Evolutionary conservation across 495 filamentous ascomycete species (phyloP), one percentile per base, ranked within the genome.

Genomic region (Penicillium fimorum): DNA sequence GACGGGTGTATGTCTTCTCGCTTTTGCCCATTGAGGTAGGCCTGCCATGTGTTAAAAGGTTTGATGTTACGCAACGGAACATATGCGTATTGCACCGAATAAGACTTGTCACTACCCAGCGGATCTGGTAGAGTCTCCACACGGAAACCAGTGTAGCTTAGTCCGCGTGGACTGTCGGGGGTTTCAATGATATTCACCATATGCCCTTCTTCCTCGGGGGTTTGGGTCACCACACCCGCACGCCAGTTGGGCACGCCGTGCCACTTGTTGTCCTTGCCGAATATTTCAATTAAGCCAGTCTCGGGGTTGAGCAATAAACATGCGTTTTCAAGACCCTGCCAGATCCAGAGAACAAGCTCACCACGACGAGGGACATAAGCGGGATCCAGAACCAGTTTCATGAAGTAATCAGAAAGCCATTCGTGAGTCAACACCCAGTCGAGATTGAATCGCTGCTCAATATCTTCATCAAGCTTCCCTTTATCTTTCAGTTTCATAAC

Each of bases 141-240:
- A 3, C 83, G 79, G 47, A 83, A 83, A 0, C 84, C 83, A n/a
- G 77, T 78, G 43, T 79, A 72, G 56, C 73, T 81, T n/a, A 83
- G 64, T 5, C 53, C 66, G 32, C 56, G 62, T 37, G 73, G 52
- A 54, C 82, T 83, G 0, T 59, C 35, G 0, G 61, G 64, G 2
- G 70, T 69, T 24, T 63, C 51, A 10, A 74, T 60, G 4, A 83
- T 67, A 43, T 84, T 80, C 22, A 77, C 62, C 22, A 79, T 62
- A 4, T 64, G 61, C 9, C 69, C 58, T 17, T 80, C 75, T 24
- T 72, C 65, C 10, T 78, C 68, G 0, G 76, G 70, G n/a, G 70
- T 64, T 57, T 84, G 78, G 0, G 76, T 74, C 45, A 87, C 60
- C 11, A 82, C 66, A 1, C 84, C 84, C 0, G 80, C 84, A 40